These are phyloP conservation scores for Epichloe typhina DNA, from an alignment of 2,329 filamentous ascomycete species.

Conservation along the genomic window DNA sequence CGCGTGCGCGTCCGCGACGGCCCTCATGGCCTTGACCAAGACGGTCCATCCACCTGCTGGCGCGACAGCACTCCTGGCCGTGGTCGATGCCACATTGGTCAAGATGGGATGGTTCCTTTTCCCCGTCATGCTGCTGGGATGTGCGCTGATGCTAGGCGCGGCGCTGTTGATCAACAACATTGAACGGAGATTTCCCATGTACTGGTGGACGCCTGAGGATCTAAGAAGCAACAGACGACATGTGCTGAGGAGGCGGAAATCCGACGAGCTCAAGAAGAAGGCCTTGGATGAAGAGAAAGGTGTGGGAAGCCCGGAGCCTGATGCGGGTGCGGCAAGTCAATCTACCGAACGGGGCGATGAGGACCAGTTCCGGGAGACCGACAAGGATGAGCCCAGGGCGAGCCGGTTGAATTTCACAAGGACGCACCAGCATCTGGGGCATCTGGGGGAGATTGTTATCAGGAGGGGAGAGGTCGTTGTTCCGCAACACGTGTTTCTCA, in stretches of 20 bases:
- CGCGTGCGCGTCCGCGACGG: conserved; percentile 48
- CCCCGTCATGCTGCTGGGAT: conserved; percentile 48
- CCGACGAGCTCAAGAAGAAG: conserved; percentile 3
- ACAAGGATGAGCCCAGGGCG: neutral
- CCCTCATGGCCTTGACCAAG: conserved; percentile 55
- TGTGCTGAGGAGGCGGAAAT: conserved; percentile 4
- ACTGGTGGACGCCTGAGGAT: conserved; percentile 51
- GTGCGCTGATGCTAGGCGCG: conserved; percentile 44
- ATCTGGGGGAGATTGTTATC: conserved; percentile 19
- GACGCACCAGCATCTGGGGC: conserved; percentile 3
- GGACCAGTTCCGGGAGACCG: too few relatives aligned
- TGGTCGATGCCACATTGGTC: conserved; percentile 40
- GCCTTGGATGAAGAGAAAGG: conserved; percentile 6
- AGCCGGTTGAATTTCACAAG: conserved; percentile 8
- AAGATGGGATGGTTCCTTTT: conserved; percentile 56
- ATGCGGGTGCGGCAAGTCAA: conserved; percentile 8
- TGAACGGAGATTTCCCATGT: conserved; percentile 50
- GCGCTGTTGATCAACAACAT: conserved; percentile 59
- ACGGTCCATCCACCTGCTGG: conserved; percentile 65
- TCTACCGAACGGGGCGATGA: conserved; percentile 1
- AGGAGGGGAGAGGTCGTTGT: conserved; percentile 20
- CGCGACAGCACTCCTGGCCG: conserved; percentile 58
- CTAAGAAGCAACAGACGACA: conserved; percentile 8
- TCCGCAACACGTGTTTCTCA: conserved; percentile 22
- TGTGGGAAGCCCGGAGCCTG: neutral